phyloP scores from a whole-genome alignment of 1,139 yeast species.

The Torulaspora globosa region DNA sequence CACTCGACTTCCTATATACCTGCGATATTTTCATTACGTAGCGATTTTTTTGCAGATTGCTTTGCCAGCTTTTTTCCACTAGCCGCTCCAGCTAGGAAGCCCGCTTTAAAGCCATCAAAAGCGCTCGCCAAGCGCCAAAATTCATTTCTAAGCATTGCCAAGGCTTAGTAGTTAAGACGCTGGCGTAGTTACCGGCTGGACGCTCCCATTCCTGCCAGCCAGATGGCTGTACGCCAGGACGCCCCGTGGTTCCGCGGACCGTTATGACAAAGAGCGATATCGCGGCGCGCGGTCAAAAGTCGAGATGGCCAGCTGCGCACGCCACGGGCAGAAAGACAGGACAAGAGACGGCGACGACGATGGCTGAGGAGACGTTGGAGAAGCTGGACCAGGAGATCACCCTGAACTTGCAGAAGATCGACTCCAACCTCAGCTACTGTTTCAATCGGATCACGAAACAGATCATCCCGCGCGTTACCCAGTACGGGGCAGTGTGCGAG shows the following conservation, averaged over 20 bases:
- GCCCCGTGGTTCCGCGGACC: background rate
- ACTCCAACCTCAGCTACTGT: slow-evolving; percentile 43
- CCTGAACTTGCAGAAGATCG: slow-evolving; percentile 71
- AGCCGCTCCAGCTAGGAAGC: too few species aligned
- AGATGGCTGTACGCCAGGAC: too few species aligned
- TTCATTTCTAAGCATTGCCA: too few species aligned
- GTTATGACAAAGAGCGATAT: background rate
- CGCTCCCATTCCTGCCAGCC: too few species aligned
- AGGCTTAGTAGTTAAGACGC: too few species aligned
- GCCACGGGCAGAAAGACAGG: background rate
- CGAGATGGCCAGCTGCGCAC: background rate
- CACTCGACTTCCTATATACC: background rate
- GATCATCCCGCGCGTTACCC: slow-evolving; percentile 33
- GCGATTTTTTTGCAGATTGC: background rate
- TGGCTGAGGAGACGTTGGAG: slow-evolving; percentile 42
- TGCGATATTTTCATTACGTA: background rate
- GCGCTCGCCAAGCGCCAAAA: too few species aligned
- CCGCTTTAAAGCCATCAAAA: too few species aligned
- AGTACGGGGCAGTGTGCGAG: slow-evolving; percentile 32
- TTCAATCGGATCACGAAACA: slow-evolving; percentile 33
- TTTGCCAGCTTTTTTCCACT: background rate
- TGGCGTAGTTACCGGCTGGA: too few species aligned
- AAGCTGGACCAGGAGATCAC: slow-evolving; percentile 79
- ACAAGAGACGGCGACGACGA: background rate
- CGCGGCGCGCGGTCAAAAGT: background rate